Conservation (phyloP, 768 basidiomycete species). For the Russula dissimulans region DNA sequence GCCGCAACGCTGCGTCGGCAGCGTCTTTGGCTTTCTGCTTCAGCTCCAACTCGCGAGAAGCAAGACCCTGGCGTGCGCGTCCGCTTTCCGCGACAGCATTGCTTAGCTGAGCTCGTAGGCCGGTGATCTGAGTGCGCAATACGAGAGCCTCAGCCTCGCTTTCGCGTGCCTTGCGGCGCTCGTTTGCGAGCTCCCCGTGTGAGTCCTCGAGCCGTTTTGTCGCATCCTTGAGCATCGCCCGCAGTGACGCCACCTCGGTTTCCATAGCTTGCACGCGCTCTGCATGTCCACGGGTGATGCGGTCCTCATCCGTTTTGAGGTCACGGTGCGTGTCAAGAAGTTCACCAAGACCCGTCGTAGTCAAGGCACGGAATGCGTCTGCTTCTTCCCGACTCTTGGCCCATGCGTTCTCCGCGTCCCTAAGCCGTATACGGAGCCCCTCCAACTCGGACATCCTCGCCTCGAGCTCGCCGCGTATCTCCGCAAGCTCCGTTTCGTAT, state of each 20-base stretch:
- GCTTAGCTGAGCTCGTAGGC: slow-evolving; percentile 64
- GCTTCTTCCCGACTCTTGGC: slow-evolving; percentile 89
- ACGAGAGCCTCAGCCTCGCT: slow-evolving; percentile 54
- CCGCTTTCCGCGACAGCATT: slow-evolving; percentile 60
- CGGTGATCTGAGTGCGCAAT: slow-evolving; percentile 65
- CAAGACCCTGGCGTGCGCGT: slow-evolving; percentile 58
- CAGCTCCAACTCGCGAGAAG: slow-evolving; percentile 55
- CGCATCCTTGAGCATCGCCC: slow-evolving; percentile 72
- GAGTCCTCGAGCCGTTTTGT: slow-evolving; percentile 61
- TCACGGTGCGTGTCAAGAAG: slow-evolving; percentile 83
- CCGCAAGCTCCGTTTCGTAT: slow-evolving; percentile 69
- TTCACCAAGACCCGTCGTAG: slow-evolving; percentile 79
- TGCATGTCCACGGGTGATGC: slow-evolving; percentile 59
- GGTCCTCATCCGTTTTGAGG: slow-evolving; percentile 76
- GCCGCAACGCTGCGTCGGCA: slow-evolving; percentile 61
- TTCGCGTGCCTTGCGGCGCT: slow-evolving; percentile 55
- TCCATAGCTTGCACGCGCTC: slow-evolving; percentile 81
- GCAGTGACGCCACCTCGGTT: slow-evolving; percentile 62
- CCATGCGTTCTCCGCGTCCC: slow-evolving; percentile 85
- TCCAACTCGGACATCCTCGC: slow-evolving; percentile 66
- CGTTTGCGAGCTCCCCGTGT: slow-evolving; percentile 54
- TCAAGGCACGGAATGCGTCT: slow-evolving; percentile 78
- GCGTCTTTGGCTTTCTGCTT: slow-evolving; percentile 55
- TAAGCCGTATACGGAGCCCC: slow-evolving; percentile 49
- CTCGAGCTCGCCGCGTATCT: slow-evolving; percentile 77